These are phyloP conservation scores for Wickerhamomyces chaumierensis DNA, from an alignment of 805 yeast species.

Conservation along the genomic window DNA sequence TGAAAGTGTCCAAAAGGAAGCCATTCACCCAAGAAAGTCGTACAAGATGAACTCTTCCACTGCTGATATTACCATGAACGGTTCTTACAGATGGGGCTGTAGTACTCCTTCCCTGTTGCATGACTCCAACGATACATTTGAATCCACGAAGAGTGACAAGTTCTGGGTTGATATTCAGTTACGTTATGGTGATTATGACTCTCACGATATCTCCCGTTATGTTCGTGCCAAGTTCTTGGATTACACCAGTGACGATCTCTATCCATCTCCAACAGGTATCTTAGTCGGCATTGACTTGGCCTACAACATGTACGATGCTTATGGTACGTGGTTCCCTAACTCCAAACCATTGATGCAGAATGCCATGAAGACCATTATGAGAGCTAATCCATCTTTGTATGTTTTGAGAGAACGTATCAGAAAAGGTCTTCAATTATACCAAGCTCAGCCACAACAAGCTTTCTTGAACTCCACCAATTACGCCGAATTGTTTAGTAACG, in stretches of 20 bases:
- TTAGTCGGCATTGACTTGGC: conserved; percentile 89
- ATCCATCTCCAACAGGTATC: conserved; percentile 90
- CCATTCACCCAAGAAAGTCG: conserved; percentile 94
- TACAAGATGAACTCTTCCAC: conserved; percentile 94
- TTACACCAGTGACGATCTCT: conserved; percentile 79
- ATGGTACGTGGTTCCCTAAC: conserved; percentile 97
- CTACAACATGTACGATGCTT: conserved; percentile 90
- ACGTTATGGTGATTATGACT: conserved; percentile 94
- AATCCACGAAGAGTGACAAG: conserved; percentile 46
- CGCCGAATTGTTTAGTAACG: conserved; percentile 79
- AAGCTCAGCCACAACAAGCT: conserved; percentile 88
- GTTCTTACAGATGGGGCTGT: conserved; percentile 74
- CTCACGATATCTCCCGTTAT: conserved; percentile 91
- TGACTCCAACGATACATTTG: conserved; percentile 56
- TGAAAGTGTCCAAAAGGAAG: conserved; percentile 78
- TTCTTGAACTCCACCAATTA: conserved; percentile 82
- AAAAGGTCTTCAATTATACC: conserved; percentile 87
- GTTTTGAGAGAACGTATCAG: conserved; percentile 89
- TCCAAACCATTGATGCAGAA: conserved; percentile 80
- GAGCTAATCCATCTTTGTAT: conserved; percentile 84
- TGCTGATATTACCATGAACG: conserved; percentile 76
- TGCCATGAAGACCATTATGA: conserved; percentile 90
- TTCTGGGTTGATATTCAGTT: conserved; percentile 94
- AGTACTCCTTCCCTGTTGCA: conserved; percentile 71
- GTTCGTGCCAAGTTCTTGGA: conserved; percentile 88